phyloP scores from a whole-genome alignment of 129 eudicot genomes.

The Chrysanthemum lavandulifolium region DNA sequence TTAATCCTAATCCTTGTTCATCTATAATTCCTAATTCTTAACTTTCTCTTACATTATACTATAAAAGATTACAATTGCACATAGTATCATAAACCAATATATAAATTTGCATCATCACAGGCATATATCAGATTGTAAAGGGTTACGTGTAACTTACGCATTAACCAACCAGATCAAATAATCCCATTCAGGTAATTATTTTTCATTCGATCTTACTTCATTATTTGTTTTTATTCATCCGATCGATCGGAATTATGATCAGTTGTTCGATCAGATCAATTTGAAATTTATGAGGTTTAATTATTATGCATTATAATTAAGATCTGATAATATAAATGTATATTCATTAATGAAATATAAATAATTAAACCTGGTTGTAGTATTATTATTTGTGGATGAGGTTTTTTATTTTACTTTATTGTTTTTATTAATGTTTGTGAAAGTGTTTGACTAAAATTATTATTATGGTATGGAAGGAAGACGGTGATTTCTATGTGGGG shows the following conservation, averaged over 20 bases:
- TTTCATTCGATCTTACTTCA: neutral
- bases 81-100: too few relatives aligned
- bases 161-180: conserved; percentile 26
- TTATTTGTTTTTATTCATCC: conserved; percentile 6
- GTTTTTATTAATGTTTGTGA: conserved; percentile 10
- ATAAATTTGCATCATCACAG: too few relatives aligned
- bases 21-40: neutral
- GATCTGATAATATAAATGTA: conserved; percentile 8
- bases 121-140: neutral
- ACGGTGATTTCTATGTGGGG: conserved; percentile 37
- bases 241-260: conserved; percentile 38
- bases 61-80: too few relatives aligned
- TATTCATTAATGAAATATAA: conserved; percentile 19
- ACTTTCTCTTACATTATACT: too few relatives aligned
- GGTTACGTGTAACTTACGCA: conserved; percentile 29
- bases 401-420: conserved; percentile 4
- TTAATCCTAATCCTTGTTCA: neutral
- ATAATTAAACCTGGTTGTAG: neutral
- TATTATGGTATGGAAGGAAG: neutral
- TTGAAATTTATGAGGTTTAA: neutral
- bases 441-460: conserved; percentile 22
- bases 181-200: neutral
- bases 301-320: too few relatives aligned
- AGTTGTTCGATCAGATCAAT: neutral
- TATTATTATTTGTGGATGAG: conserved; percentile 25